These are phyloP conservation scores for Cordyceps javanica DNA, from an alignment of 2,329 filamentous ascomycete species.

Conservation along the genomic window DNA sequence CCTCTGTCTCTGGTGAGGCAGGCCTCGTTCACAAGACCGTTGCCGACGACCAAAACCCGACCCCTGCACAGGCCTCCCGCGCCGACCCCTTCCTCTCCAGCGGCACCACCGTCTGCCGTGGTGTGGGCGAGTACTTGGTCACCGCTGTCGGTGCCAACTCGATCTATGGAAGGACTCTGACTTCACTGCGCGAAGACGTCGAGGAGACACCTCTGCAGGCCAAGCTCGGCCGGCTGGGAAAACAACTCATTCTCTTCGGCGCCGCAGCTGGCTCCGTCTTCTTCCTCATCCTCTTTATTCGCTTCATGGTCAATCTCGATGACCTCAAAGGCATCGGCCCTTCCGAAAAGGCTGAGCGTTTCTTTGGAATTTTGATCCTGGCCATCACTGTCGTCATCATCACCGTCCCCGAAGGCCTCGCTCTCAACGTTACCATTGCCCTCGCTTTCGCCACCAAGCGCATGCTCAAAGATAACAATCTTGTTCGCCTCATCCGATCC, in stretches of 20 bases:
- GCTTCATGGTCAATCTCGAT: slow-evolving; percentile 29
- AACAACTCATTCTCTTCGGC: slow-evolving; percentile 56
- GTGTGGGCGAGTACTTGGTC: slow-evolving; percentile 69
- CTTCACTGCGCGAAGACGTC: slow-evolving; percentile 69
- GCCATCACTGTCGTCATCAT: slow-evolving; percentile 55
- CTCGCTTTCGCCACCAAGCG: slow-evolving; percentile 57
- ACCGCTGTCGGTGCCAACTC: slow-evolving; percentile 69
- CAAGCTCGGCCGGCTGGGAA: slow-evolving; percentile 70
- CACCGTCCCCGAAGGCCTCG: slow-evolving; percentile 54
- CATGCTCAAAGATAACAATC: slow-evolving; percentile 58
- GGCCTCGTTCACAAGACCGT: slow-evolving; percentile 61
- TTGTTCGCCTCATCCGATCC: slow-evolving; percentile 52
- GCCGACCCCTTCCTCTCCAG: slow-evolving; percentile 77
- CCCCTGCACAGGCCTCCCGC: slow-evolving; percentile 41
- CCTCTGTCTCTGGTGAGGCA: slow-evolving; percentile 57
- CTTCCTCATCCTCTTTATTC: slow-evolving; percentile 36
- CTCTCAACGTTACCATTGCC: slow-evolving; percentile 54
- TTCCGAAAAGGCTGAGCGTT: slow-evolving; percentile 48
- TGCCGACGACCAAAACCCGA: slow-evolving; percentile 53
- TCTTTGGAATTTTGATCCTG: slow-evolving; percentile 52
- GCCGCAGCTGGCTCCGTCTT: slow-evolving; percentile 34
- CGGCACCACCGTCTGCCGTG: slow-evolving; percentile 70
- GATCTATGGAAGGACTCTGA: slow-evolving; percentile 69
- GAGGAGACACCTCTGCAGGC: slow-evolving; percentile 73
- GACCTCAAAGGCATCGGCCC: slow-evolving; percentile 32